Percentiles rank a stretch among this genome's conserved stretches.
Conservation (phyloP, 805 yeast genomes). For the Tetrapisispora nanseiensis region DNA sequence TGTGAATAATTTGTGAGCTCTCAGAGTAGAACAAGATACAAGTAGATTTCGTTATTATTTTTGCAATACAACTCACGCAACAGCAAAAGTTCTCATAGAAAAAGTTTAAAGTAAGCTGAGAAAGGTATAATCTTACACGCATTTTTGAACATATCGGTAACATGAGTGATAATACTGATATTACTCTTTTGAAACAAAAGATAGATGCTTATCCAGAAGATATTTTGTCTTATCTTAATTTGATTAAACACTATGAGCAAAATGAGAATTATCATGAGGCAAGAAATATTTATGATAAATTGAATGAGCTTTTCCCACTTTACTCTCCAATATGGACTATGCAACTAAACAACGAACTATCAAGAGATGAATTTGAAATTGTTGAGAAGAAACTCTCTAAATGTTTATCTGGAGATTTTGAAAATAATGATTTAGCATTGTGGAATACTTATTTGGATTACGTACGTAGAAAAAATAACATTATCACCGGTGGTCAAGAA, state of each 20-base stretch:
- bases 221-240: constrained; percentile 45
- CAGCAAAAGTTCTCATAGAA: no score
- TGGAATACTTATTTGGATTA: constrained; percentile 74
- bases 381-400: constrained; percentile 60
- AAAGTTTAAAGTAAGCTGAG: no score
- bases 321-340: constrained; percentile 66
- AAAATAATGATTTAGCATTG: constrained; percentile 47
- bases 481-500: constrained; percentile 72
- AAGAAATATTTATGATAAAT: constrained; percentile 46
- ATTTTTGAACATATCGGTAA: no score
- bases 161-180: neutral
- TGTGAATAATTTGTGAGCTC: no score
- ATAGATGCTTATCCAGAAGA: constrained; percentile 36
- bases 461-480: constrained; percentile 56
- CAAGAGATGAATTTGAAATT: constrained; percentile 51
- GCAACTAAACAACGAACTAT: constrained; percentile 56
- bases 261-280: constrained; percentile 55
- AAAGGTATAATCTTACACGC: no score
- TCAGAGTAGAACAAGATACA: no score
- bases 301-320: constrained; percentile 55
- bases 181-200: neutral
- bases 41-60: no score
- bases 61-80: no score
- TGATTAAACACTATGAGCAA: constrained; percentile 39
- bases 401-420: constrained; percentile 39